phyloP scores from a whole-genome alignment of 2,329 filamentous ascomycete genomes.

The Lachnellula willkommii region DNA sequence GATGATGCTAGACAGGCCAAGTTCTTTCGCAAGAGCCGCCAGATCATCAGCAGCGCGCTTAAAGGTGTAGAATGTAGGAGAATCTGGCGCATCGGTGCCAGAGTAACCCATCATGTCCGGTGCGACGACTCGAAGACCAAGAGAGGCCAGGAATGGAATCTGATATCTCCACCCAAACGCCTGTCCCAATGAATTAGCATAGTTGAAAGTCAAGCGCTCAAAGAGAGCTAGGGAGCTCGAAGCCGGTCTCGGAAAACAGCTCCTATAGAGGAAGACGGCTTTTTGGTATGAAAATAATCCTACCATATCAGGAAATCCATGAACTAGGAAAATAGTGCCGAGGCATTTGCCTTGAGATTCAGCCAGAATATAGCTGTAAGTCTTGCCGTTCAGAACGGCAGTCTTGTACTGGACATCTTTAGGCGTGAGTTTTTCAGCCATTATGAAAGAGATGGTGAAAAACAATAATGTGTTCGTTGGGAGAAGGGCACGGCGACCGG shows the following conservation, averaged over 20 bases:
- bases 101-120: constrained; percentile 81
- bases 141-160: constrained; percentile 66
- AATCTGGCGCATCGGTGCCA: constrained; percentile 63
- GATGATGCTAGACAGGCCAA: constrained; percentile 54
- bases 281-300: too few species aligned
- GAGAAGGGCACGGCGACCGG: neutral
- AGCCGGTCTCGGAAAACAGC: too few species aligned
- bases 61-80: constrained; percentile 58
- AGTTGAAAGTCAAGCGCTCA: too few species aligned
- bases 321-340: constrained; percentile 45
- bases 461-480: neutral
- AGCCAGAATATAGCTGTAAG: constrained; percentile 61
- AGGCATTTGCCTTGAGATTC: constrained; percentile 41
- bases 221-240: too few species aligned
- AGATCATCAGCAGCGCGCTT: constrained; percentile 73
- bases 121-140: constrained; percentile 73
- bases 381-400: constrained; percentile 60
- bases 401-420: constrained; percentile 63
- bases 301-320: constrained; percentile 72
- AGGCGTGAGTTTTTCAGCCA: constrained; percentile 57
- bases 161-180: constrained; percentile 83
- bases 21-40: constrained; percentile 58
- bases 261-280: too few species aligned
- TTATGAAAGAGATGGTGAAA: constrained; percentile 34
- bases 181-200: too few species aligned